Percentiles rank a stretch among this genome's conserved stretches.
Evolutionary conservation across 1,139 yeast genomes (phyloP).

Genomic region (Meyerozyma carpophila): DNA sequence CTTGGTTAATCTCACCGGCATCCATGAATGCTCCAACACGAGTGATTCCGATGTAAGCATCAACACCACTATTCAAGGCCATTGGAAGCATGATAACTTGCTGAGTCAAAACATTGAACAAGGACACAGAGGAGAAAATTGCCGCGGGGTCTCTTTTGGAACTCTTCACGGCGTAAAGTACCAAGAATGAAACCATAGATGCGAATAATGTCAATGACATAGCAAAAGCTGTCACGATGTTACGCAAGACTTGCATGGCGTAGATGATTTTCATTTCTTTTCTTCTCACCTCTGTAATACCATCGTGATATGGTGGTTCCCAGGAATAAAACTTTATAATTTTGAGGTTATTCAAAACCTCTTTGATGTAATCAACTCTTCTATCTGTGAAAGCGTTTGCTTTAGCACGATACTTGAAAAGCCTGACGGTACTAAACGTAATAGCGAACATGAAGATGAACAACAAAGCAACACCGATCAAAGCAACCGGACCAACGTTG

Average conservation of each 20-base stretch:
- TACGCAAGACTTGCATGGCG: constrained; percentile 9
- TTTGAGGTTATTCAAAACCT: constrained; percentile 59
- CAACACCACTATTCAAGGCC: constrained; percentile 9
- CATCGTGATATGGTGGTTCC: constrained; percentile 13
- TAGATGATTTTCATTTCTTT: constrained; percentile 8
- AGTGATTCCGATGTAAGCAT: constrained; percentile 9
- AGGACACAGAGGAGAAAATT: constrained; percentile 13
- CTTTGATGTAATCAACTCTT: constrained; percentile 58
- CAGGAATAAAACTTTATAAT: constrained; percentile 59
- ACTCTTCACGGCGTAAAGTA: constrained; percentile 8
- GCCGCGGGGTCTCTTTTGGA: constrained; percentile 9
- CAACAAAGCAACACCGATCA: constrained; percentile 53
- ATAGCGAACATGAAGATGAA: constrained; percentile 35
- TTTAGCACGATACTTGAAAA: constrained; percentile 36
- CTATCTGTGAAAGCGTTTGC: constrained; percentile 51
- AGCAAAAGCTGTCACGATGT: constrained; percentile 8
- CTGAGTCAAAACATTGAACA: constrained; percentile 10
- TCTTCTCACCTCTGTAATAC: constrained; percentile 5
- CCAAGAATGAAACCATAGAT: constrained; percentile 10
- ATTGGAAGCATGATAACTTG: constrained; percentile 10
- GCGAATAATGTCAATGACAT: constrained; percentile 8
- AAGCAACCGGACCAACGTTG: constrained; percentile 69
- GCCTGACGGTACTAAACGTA: constrained; percentile 24
- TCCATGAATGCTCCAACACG: constrained; percentile 21
- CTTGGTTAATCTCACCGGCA: constrained; percentile 20